Conservation (phyloP, 2,329 filamentous ascomycete genomes). For the Ophiognomonia clavigignenti-juglandacearum region DNA sequence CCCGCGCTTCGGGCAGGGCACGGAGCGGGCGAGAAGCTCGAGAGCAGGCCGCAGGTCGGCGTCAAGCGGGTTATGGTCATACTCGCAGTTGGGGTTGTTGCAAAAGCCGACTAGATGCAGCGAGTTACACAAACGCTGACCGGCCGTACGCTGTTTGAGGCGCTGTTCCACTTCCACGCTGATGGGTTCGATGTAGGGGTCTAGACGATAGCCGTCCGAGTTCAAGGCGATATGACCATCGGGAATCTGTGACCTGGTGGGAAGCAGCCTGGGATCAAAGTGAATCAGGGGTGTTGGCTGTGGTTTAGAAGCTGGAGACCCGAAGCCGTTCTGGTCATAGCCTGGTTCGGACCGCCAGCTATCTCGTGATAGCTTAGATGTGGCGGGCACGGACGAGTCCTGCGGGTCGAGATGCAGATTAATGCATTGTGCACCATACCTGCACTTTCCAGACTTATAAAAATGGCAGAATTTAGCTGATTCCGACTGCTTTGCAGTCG, state of each 20-base stretch:
- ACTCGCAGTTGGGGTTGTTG: conserved; percentile 24
- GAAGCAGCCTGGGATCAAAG: conserved; percentile 14
- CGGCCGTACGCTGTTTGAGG: conserved; percentile 20
- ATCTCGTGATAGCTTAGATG: conserved; percentile 2
- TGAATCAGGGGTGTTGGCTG: conserved; percentile 3
- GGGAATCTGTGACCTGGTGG: conserved; percentile 23
- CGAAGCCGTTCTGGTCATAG: conserved; percentile 8
- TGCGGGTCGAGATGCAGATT: conserved; percentile 19
- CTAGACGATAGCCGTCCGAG: conserved; percentile 22
- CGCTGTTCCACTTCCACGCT: conserved; percentile 14
- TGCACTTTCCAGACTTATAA: conserved; percentile 24
- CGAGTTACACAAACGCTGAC: conserved; percentile 18
- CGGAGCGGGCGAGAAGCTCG: conserved; percentile 23
- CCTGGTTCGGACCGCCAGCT: conserved; percentile 3
- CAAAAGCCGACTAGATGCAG: conserved; percentile 17
- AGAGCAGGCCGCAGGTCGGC: conserved; percentile 23
- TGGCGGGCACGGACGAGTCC: not conserved
- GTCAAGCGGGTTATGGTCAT: conserved; percentile 23
- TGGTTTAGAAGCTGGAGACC: conserved; percentile 1
- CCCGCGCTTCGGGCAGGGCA: conserved; percentile 25
- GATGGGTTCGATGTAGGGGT: conserved; percentile 22
- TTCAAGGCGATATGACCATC: conserved; percentile 25
- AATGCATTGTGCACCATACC: conserved; percentile 25
- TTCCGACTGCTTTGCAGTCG: not conserved
- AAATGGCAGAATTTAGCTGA: conserved; percentile 20